Conservation (phyloP, 2,329 filamentous ascomycete genomes). For the Aspergillus awamori region DNA sequence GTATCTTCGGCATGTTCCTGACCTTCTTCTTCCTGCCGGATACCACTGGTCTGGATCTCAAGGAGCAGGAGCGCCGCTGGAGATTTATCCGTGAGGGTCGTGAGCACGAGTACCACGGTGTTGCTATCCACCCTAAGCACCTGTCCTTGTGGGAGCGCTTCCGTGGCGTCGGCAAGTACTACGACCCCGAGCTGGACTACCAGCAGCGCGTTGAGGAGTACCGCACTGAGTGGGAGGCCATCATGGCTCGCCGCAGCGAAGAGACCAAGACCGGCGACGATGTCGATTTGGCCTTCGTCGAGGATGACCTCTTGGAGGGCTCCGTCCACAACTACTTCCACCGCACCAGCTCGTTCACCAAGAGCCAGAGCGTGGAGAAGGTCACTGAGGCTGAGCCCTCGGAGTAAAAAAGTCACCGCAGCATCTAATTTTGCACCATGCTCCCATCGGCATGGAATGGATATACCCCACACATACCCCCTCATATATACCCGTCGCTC, state of each 20-base stretch:
- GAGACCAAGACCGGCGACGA: slow-evolving; percentile 3
- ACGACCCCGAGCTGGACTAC: slow-evolving; percentile 9
- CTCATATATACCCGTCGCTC: neutral
- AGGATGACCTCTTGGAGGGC: slow-evolving; percentile 1
- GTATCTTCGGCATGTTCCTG: neutral
- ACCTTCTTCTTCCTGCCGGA: slow-evolving; percentile 6
- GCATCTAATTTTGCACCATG: neutral
- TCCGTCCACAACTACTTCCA: slow-evolving; percentile 9
- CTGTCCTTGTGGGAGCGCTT: slow-evolving; percentile 11
- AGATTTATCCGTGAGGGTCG: slow-evolving; percentile 1
- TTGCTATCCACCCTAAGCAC: slow-evolving; percentile 5
- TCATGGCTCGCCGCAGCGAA: slow-evolving; percentile 3
- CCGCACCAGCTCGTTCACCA: slow-evolving; percentile 2
- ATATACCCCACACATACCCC: neutral
- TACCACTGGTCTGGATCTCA: slow-evolving; percentile 8
- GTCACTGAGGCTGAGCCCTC: neutral
- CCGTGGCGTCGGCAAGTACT: slow-evolving; percentile 6
- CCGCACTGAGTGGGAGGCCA: slow-evolving; percentile 8
- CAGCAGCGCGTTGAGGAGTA: slow-evolving; percentile 9
- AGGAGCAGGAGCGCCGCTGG: slow-evolving; percentile 10
- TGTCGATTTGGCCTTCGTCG: neutral
- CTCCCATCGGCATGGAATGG: neutral
- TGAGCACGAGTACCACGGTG: slow-evolving; percentile 8
- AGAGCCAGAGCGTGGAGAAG: neutral
- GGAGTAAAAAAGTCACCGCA: neutral